These are phyloP conservation scores for Penicillium aurantiogriseum DNA, from an alignment of 2,329 filamentous ascomycete genomes.

Conservation along the genomic window DNA sequence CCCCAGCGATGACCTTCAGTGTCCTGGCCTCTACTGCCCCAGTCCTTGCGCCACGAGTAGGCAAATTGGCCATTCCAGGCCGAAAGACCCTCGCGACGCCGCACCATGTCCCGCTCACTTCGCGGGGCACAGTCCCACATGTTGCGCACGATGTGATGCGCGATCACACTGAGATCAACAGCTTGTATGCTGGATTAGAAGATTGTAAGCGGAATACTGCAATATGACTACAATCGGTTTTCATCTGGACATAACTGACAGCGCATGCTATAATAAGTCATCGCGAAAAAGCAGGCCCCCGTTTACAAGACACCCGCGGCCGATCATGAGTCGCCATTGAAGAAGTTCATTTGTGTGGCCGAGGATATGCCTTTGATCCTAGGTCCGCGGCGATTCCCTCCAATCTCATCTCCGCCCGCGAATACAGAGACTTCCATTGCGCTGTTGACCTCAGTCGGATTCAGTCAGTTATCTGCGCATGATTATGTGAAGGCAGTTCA, in stretches of 20 bases:
- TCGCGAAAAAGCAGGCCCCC: slow-evolving; percentile 54
- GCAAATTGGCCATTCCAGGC: slow-evolving; percentile 61
- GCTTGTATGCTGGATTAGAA: slow-evolving; percentile 80
- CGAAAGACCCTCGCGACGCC: slow-evolving; percentile 75
- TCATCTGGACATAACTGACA: slow-evolving; percentile 27
- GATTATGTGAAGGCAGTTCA: slow-evolving; percentile 67
- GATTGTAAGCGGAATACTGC: slow-evolving; percentile 67
- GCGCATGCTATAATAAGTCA: slow-evolving; percentile 50
- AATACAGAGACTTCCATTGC: slow-evolving; percentile 71
- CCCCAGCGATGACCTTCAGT: slow-evolving; percentile 39
- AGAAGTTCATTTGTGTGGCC: slow-evolving; percentile 73
- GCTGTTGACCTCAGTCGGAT: slow-evolving; percentile 84
- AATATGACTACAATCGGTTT: background rate
- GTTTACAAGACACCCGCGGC: slow-evolving; percentile 52
- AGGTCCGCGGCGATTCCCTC: slow-evolving; percentile 72
- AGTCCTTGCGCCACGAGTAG: slow-evolving; percentile 60
- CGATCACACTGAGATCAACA: slow-evolving; percentile 63
- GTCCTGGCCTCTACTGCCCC: slow-evolving; percentile 35
- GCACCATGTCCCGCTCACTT: slow-evolving; percentile 75
- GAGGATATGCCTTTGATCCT: slow-evolving; percentile 67
- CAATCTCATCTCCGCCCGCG: slow-evolving; percentile 65
- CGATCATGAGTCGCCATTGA: slow-evolving; percentile 58
- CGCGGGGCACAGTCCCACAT: slow-evolving; percentile 82
- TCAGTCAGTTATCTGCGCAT: slow-evolving; percentile 65
- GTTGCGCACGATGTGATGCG: slow-evolving; percentile 78